Evolutionary conservation across 1,284 basidiomycete species (phyloP).

Genomic region (Phellinidium pouzarii): DNA sequence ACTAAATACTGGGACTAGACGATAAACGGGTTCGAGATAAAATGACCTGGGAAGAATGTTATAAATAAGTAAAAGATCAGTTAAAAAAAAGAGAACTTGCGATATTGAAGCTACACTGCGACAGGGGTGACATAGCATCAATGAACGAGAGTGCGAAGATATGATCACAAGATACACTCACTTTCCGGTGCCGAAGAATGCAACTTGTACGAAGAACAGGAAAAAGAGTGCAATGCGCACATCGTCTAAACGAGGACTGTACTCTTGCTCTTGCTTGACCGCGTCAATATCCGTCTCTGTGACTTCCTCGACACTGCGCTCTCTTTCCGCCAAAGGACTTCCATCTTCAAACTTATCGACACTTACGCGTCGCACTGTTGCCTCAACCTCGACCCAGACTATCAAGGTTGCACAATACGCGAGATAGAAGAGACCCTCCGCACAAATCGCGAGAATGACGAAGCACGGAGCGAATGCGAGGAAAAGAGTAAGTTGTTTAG

Average conservation of each 20-base stretch:
- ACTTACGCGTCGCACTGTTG: constrained; percentile 30
- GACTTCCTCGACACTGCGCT: too few relatives aligned
- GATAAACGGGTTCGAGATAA: constrained; percentile 86
- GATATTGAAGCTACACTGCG: constrained; percentile 81
- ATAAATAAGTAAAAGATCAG: constrained; percentile 11
- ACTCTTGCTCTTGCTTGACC: too few relatives aligned
- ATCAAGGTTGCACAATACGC: constrained; percentile 59
- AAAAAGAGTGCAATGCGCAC: constrained; percentile 76
- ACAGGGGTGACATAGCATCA: constrained; percentile 7
- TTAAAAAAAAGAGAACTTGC: constrained; percentile 33
- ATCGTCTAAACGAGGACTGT: constrained; percentile 55
- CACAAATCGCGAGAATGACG: constrained; percentile 74
- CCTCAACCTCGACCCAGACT: constrained; percentile 69
- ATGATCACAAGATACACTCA: constrained; percentile 33
- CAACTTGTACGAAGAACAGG: constrained; percentile 82
- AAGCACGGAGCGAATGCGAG: constrained; percentile 75
- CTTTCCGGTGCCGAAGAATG: constrained; percentile 88
- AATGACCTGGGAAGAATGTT: constrained; percentile 51
- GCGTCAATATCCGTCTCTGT: too few relatives aligned
- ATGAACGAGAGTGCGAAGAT: neutral
- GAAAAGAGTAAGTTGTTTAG: constrained; percentile 55
- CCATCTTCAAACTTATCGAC: neutral
- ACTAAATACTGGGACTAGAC: constrained; percentile 80
- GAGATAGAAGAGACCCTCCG: constrained; percentile 78
- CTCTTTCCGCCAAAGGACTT: neutral